A percentile compares a stretch with the other conserved stretches of the same genome.
These are phyloP conservation scores for Fusarium mexicanum DNA, from an alignment of 2,329 filamentous ascomycete genomes.

Conservation along the genomic window DNA sequence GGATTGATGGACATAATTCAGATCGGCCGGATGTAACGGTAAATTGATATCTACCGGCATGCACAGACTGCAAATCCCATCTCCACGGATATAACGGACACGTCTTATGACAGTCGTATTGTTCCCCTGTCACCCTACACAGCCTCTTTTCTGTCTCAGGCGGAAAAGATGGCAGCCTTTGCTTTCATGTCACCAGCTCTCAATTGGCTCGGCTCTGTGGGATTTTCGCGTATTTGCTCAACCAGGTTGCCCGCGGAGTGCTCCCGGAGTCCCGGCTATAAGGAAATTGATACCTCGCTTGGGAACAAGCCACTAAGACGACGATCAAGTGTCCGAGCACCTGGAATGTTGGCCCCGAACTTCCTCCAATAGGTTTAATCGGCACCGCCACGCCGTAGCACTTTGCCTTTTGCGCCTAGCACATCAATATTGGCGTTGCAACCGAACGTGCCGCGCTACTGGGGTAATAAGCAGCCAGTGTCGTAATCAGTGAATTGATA, in stretches of 20 bases:
- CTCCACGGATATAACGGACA: background rate
- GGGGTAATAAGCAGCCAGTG: background rate
- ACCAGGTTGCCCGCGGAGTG: background rate
- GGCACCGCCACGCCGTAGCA: background rate
- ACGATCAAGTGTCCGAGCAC: constrained; percentile 1
- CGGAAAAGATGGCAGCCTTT: background rate
- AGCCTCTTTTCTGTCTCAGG: background rate
- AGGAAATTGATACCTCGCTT: background rate
- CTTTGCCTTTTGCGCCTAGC: constrained; percentile 1
- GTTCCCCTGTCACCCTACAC: background rate
- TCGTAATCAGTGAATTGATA: background rate
- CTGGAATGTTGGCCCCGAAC: background rate
- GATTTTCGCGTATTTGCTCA: background rate
- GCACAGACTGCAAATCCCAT: background rate
- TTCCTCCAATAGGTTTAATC: background rate
- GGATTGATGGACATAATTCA: background rate
- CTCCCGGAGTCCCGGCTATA: background rate
- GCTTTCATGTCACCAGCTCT: background rate
- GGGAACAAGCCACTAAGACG: background rate
- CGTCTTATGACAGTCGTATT: background rate
- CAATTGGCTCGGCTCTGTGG: background rate
- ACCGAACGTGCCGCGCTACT: background rate
- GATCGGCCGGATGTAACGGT: background rate
- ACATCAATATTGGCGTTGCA: background rate
- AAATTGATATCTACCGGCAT: background rate